Base-by-base conservation (phyloP, 257 asterid genomes). In the Perilla frutescens region DNA sequence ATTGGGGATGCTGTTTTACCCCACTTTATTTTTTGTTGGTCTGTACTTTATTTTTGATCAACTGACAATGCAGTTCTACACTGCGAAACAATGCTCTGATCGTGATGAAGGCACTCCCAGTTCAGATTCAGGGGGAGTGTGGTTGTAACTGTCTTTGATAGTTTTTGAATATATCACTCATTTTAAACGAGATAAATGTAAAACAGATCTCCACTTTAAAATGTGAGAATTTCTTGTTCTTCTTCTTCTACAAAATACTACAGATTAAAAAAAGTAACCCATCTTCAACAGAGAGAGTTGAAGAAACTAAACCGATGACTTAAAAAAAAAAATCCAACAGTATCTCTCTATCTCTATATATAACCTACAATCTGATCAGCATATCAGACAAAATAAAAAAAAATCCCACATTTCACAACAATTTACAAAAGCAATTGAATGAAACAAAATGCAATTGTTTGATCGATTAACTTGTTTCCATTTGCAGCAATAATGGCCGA, bases 231-330 rank as follows among this genome's bases (percentile, higher is more conserved):
- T 20, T 20, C 26, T 20, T 20, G 0, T 20, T 20, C 26, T 20
- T 20, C 26, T 20, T 20, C 26, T 20, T 20, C 26, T 31, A 49
- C 37, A 76, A 56, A 31, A 56, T 14, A 53, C 39, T 26, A 64
- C 49, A 64, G 26, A 20, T 20, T 20, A 9, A 84, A 49, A 78
- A 62, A 34, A 34, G 4, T 80, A 59, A 36, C 37, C 65, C 49
- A 74, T 86, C 91, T 88, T 85, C 91, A 88, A 84, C 71, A 81
- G 68, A 80, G 39, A 8, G 31, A 70, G 61, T 88, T 88, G 95
- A 88, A 84, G 91, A 86, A 76, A 34, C 37, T 34, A 34, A 60
- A 39, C 43, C 26, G 26, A 20, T 32, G 8, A 66, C 43, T 47
- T 2, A 3, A 0, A 47, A 47, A 47, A 47, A 3, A 47, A 54